Percentiles rank a stretch among this genome's conserved stretches.
These are phyloP conservation scores for Blastobotrys aristatus DNA, from an alignment of 1,139 yeast species.

Conservation along the genomic window DNA sequence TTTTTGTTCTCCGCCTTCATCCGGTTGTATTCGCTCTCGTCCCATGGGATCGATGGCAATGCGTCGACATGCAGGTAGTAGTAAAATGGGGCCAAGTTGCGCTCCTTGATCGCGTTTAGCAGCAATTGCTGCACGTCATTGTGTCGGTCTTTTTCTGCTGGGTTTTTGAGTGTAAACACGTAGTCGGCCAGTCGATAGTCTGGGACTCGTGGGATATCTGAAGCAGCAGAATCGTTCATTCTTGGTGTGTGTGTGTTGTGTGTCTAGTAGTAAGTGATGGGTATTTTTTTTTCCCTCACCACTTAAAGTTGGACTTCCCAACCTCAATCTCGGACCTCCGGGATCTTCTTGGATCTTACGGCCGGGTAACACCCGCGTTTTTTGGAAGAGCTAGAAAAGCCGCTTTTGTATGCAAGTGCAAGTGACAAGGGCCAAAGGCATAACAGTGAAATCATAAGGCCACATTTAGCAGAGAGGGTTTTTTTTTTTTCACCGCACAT, in stretches of 20 bases:
- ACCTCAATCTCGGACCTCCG: too few relatives aligned
- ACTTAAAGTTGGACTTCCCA: background rate
- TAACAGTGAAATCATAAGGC: background rate
- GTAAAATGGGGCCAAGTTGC: constrained; percentile 82
- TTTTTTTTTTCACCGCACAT: background rate
- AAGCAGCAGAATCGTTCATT: constrained; percentile 11
- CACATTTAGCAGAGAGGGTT: background rate
- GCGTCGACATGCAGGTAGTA: constrained; percentile 56
- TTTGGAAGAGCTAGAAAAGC: too few relatives aligned
- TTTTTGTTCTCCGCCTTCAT: constrained; percentile 51
- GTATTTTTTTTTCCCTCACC: background rate
- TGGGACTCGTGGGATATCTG: constrained; percentile 13
- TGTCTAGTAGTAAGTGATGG: background rate
- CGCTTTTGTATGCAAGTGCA: too few relatives aligned
- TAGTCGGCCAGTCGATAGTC: constrained; percentile 74
- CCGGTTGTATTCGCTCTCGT: constrained; percentile 49
- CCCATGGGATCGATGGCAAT: constrained; percentile 44
- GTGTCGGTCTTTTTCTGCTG: constrained; percentile 38
- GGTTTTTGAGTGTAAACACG: constrained; percentile 57
- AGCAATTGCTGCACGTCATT: constrained; percentile 46
- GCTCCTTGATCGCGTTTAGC: constrained; percentile 49
- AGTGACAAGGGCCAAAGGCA: too few relatives aligned
- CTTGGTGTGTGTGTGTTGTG: background rate
- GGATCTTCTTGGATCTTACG: too few relatives aligned
- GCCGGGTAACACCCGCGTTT: too few relatives aligned